Base-by-base conservation (phyloP, 257 asterid species). In the Verbascum thapsus region DNA sequence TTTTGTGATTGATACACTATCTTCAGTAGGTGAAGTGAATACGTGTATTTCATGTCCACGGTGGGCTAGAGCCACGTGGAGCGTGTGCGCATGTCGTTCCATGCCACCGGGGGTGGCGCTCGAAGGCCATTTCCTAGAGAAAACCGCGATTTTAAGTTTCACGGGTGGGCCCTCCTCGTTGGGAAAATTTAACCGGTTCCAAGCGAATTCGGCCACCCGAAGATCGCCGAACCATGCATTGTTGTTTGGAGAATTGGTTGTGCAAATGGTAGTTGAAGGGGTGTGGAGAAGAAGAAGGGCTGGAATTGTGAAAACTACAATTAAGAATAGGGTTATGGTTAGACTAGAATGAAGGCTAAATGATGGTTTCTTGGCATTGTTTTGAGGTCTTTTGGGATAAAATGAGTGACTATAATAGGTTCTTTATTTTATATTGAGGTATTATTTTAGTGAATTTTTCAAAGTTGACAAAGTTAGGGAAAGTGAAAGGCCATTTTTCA, bases 31-130 rank as follows among this genome's bases (percentile, higher is more conserved):
- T 23, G 98, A 88, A 7, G 96, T 91, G 64, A 88, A 88, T 39
- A 91, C 68, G 62, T 91, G 98, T 0, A 88, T 80, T 18, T 56
- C 66, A 41, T 91, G 98, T 0, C 98, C 96, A 2, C 98, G 86
- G 2, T 57, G 82, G 0, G 95, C 85, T 15, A 91, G 81, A 18
- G 95, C 85, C 6, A 76, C 77, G 65, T 91, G 91, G 55, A 91
- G 78, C 4, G 96, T 91, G 13, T 86, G 76, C 0, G 98, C 96
- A 65, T 88, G 98, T 7, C 96, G 95, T 72, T 91, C 98, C 98
- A 88, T 91, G 64, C 98, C 96, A 15, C 98, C 96, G 0, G 96
- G 96, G 53, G 68, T 50, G 64, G 82, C 10, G 53, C 79, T 51
- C 22, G 75, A 80, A 39, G 98, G 98, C 98, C 98, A 91, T 70